Evolutionary conservation across 2,329 filamentous ascomycete genomes (phyloP).

Genomic region (Penicillium sp.): DNA sequence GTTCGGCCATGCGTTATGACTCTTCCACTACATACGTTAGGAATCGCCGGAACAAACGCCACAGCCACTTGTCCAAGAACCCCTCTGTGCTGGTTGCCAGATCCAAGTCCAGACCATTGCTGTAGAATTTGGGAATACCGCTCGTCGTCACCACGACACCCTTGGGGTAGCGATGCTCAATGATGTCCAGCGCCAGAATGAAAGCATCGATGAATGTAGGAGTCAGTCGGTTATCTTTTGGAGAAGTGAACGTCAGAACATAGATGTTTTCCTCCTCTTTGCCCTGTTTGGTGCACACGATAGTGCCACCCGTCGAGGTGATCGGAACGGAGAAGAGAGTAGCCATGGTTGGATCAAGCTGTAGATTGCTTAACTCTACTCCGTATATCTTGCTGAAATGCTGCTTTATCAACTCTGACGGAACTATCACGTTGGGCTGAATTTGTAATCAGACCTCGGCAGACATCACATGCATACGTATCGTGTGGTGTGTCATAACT

Average conservation of each 20-base stretch:
- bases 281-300: conserved; percentile 62
- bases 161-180: conserved; percentile 70
- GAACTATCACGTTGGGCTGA: background rate
- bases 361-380: background rate
- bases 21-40: conserved; percentile 55
- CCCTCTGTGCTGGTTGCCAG: conserved; percentile 65
- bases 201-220: conserved; percentile 71
- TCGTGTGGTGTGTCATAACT: too few relatives aligned
- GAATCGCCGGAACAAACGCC: conserved; percentile 68
- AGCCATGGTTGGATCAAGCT: conserved; percentile 32
- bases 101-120: conserved; percentile 79
- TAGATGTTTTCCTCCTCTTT: conserved; percentile 60
- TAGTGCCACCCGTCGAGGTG: conserved; percentile 59
- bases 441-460: conserved; percentile 25
- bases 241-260: conserved; percentile 72
- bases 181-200: conserved; percentile 73
- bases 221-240: conserved; percentile 77
- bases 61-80: conserved; percentile 68
- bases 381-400: background rate
- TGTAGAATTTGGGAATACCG: conserved; percentile 78
- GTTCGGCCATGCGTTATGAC: background rate
- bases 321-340: conserved; percentile 68
- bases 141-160: conserved; percentile 81
- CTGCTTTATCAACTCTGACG: background rate
- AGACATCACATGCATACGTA: conserved; percentile 29